These are phyloP conservation scores for Pseudonitzschia pungens DNA, from an alignment of 108 stramenopile genomes.

Conservation along the genomic window DNA sequence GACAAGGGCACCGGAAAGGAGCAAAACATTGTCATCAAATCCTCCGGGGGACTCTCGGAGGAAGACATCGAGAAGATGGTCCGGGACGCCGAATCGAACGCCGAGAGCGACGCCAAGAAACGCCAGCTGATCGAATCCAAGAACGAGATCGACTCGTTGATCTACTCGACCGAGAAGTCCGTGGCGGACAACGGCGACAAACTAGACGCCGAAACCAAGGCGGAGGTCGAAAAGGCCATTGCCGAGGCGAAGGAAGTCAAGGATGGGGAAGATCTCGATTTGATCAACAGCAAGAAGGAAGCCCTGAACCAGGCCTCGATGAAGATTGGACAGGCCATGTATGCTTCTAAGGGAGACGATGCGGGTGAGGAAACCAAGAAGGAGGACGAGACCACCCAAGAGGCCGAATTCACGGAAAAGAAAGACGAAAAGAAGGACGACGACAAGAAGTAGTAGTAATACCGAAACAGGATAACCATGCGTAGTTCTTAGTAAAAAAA, in stretches of 20 bases:
- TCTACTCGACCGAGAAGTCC: constrained; percentile 88
- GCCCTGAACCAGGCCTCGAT: constrained; percentile 90
- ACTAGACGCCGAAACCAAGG: constrained; percentile 90
- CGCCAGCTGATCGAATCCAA: constrained; percentile 93
- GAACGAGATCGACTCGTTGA: constrained; percentile 96
- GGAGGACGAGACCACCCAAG: constrained; percentile 90
- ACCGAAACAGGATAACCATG: too few relatives aligned
- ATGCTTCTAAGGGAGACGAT: constrained; percentile 73
- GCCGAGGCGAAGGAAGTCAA: constrained; percentile 82
- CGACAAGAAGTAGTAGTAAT: constrained; percentile 33
- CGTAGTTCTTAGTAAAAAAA: too few relatives aligned
- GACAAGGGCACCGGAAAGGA: constrained; percentile 99
- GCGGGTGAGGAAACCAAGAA: constrained; percentile 44
- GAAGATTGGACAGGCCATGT: constrained; percentile 99
- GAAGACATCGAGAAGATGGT: constrained; percentile 99
- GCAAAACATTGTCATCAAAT: constrained; percentile 97
- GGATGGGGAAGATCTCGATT: constrained; percentile 88
- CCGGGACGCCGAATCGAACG: constrained; percentile 97
- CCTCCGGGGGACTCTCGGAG: constrained; percentile 94
- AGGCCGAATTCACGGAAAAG: constrained; percentile 95
- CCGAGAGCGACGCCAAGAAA: constrained; percentile 91
- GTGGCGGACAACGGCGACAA: constrained; percentile 92
- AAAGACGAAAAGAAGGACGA: constrained; percentile 68
- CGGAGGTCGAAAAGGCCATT: constrained; percentile 89
- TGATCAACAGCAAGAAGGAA: constrained; percentile 88